Evolutionary conservation across 371 early-diverging fungal genomes (phyloP).

Genomic region (Capniomyces stellatus): DNA sequence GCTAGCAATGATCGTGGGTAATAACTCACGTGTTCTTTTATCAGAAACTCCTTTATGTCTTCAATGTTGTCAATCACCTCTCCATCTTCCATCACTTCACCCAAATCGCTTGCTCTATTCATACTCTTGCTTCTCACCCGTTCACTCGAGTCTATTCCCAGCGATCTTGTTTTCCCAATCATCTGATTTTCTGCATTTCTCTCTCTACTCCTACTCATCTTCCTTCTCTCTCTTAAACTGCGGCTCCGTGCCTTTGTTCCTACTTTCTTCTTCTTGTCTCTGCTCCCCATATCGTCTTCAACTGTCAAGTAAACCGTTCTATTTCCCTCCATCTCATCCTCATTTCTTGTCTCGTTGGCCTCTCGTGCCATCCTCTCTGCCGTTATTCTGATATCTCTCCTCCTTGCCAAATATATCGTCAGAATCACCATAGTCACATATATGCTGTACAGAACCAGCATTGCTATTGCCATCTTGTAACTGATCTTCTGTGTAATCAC

Average conservation of each 20-base stretch:
- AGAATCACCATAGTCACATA: slow-evolving; percentile 36
- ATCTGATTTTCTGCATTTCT: neutral
- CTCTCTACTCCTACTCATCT: neutral
- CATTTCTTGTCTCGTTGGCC: no score
- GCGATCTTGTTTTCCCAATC: no score
- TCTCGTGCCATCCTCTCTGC: no score
- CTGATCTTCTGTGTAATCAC: slow-evolving; percentile 10
- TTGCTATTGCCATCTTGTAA: slow-evolving; percentile 11
- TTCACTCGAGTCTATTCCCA: no score
- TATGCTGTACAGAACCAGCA: slow-evolving; percentile 37
- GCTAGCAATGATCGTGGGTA: slow-evolving; percentile 21
- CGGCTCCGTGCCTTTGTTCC: neutral
- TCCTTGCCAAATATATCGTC: slow-evolving; percentile 35
- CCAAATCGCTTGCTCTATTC: neutral
- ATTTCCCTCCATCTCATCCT: no score
- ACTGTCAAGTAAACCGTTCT: no score
- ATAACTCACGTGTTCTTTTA: neutral
- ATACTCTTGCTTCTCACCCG: no score
- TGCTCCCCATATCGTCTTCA: neutral
- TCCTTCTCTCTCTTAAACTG: neutral
- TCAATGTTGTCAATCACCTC: neutral
- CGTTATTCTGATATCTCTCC: no score
- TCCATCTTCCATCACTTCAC: neutral
- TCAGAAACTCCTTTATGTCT: neutral
- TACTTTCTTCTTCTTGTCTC: neutral